A percentile compares a stretch with the other conserved stretches of the same genome.
Evolutionary conservation across 148 eudicot genomes (phyloP).

Genomic region (Pharnaceum exiguum): DNA sequence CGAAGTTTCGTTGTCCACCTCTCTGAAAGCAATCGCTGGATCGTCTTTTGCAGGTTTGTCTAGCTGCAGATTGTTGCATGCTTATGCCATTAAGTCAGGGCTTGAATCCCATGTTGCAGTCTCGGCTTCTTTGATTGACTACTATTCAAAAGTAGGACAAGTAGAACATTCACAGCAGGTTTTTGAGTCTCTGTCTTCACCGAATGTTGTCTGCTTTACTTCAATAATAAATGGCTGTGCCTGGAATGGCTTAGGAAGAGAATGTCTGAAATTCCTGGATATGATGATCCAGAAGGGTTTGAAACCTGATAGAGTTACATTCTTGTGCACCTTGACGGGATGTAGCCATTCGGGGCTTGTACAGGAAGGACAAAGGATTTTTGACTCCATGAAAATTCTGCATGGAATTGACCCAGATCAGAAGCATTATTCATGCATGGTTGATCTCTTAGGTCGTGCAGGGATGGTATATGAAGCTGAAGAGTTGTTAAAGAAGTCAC

Average conservation of each 20-base stretch:
- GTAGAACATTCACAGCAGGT: conserved; percentile 36
- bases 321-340: conserved; percentile 63
- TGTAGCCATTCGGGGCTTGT: conserved; percentile 78
- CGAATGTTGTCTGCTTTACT: conserved; percentile 58
- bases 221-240: conserved; percentile 71
- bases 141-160: conserved; percentile 60
- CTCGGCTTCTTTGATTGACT: conserved; percentile 55
- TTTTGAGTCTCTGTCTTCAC: conserved; percentile 41
- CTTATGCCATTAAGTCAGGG: conserved; percentile 58
- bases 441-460: conserved; percentile 66
- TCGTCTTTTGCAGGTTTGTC: conserved; percentile 42
- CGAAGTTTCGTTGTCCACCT: conserved; percentile 58
- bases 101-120: conserved; percentile 39
- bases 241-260: conserved; percentile 58
- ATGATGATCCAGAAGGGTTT: conserved; percentile 50
- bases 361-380: conserved; percentile 53
- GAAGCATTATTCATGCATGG: conserved; percentile 65
- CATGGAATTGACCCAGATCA: conserved; percentile 48
- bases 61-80: conserved; percentile 58
- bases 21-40: conserved; percentile 54
- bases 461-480: conserved; percentile 65
- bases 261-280: conserved; percentile 48
- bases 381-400: conserved; percentile 44
- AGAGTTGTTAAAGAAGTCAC: conserved; percentile 40
- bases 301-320: conserved; percentile 69